Base-by-base conservation (phyloP, 441 rosid species). In the Euphorbia celastroides region DNA sequence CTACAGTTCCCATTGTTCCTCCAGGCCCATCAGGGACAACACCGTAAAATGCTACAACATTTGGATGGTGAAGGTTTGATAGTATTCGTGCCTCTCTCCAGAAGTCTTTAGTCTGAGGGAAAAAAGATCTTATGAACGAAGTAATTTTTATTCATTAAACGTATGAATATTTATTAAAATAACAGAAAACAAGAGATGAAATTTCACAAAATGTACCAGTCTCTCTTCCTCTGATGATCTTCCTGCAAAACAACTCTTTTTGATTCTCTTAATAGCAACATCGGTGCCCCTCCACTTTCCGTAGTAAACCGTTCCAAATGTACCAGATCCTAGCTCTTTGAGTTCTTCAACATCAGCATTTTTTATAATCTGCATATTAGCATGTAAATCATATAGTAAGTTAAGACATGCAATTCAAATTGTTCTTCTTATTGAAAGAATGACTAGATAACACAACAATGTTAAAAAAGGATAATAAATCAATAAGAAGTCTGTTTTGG, bases 261-360 rank as follows among this genome's bases (percentile, higher is more conserved):
- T 93, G 14, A 93, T 93, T 72, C 96, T 81, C 79, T 93, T 90
- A 65, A 93, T 89, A 73, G 97, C 97, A 56, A 93, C 96, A 80
- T 89, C 97, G 57, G 96, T 90, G 32, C 97, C 98, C 74, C 96
- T 86, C 97, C 98, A 93, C 73, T 89, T 93, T 51, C 95, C 98
- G 66, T 81, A 77, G 66, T 82, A 89, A 55, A 93, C 98, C 19
- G 97, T 89, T 73, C 98, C 96, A 75, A 82, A 93, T 67, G 97
- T 93, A 38, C 98, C 98, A 0, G 97, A 89, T 52, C 98, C 98
- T 42, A 93, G 72, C 75, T 93, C 98, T 42, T 72, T 77, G 62
- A 84, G 62, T 67, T 93, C 98, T 86, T 90, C 97, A 63, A 93
- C 82, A 74, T 93, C 96, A 20, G 77, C 69, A 70, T 90, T 74